Evolutionary conservation across 2,329 filamentous ascomycete genomes (phyloP).

Genomic region (Fusarium pseudonygamai): DNA sequence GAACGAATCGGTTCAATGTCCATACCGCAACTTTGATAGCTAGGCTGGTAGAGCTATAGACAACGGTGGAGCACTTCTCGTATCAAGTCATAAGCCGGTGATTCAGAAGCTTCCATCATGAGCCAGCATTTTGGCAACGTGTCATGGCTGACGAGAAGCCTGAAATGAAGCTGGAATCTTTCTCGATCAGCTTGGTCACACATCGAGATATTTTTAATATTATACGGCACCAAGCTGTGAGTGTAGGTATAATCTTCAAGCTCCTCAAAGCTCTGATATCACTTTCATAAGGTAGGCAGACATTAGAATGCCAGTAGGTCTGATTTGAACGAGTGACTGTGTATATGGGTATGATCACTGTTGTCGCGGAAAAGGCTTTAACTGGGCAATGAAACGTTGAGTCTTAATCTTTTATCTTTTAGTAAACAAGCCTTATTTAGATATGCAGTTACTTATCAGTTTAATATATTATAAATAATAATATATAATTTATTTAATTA

Average conservation of each 20-base stretch:
- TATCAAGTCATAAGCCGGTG: accelerated
- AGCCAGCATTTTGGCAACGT: neutral
- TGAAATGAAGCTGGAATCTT: no score
- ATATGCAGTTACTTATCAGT: neutral
- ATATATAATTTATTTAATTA: no score
- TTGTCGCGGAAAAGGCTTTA: no score
- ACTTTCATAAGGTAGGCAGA: neutral
- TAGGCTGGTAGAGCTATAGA: neutral
- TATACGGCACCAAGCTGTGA: no score
- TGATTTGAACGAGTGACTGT: neutral
- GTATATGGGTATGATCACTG: neutral
- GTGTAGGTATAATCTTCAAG: no score
- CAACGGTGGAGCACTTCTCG: accelerated
- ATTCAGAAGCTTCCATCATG: accelerated
- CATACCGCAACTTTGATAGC: neutral
- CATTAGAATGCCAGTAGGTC: neutral
- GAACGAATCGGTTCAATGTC: neutral
- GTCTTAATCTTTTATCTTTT: neutral
- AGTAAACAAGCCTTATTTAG: neutral
- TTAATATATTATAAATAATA: neutral
- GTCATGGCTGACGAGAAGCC: no score
- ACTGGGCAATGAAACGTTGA: neutral
- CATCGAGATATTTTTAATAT: no score
- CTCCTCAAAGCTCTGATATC: accelerated
- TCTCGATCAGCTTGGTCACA: no score